phyloP scores from a whole-genome alignment of 2,329 filamentous ascomycete species.

The Alternaria consortialis region DNA sequence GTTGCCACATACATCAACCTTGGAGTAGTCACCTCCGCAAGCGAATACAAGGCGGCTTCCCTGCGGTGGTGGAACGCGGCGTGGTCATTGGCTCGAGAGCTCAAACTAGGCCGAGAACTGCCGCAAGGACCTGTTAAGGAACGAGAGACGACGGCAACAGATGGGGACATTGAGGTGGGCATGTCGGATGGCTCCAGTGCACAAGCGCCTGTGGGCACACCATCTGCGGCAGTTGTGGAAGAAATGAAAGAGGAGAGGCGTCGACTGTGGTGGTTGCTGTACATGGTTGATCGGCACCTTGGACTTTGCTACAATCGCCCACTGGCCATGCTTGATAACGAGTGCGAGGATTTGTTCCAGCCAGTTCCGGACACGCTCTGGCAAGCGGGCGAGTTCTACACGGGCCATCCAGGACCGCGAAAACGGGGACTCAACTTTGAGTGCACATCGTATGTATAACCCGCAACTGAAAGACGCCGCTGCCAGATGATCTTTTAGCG shows the following conservation, averaged over 20 bases:
- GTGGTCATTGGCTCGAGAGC: conserved; percentile 86
- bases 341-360: conserved; percentile 82
- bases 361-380: conserved; percentile 86
- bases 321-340: conserved; percentile 80
- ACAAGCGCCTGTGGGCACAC: conserved; percentile 39
- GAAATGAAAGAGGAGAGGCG: conserved; percentile 80
- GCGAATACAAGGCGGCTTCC: conserved; percentile 83
- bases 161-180: conserved; percentile 51
- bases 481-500: not conserved
- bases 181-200: conserved; percentile 39
- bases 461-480: not conserved
- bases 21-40: conserved; percentile 88
- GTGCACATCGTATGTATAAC: conserved; percentile 68
- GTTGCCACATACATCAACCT: conserved; percentile 91
- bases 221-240: conserved; percentile 48
- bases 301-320: conserved; percentile 92
- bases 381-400: conserved; percentile 82
- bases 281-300: conserved; percentile 83
- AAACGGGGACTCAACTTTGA: conserved; percentile 76
- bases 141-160: conserved; percentile 40
- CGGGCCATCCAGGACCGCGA: conserved; percentile 52
- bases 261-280: conserved; percentile 92
- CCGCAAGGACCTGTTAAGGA: conserved; percentile 63
- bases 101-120: conserved; percentile 87
- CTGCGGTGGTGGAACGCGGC: conserved; percentile 94